These are phyloP conservation scores for Panaeolus papilionaceus DNA, from an alignment of 768 basidiomycete species.

Conservation along the genomic window DNA sequence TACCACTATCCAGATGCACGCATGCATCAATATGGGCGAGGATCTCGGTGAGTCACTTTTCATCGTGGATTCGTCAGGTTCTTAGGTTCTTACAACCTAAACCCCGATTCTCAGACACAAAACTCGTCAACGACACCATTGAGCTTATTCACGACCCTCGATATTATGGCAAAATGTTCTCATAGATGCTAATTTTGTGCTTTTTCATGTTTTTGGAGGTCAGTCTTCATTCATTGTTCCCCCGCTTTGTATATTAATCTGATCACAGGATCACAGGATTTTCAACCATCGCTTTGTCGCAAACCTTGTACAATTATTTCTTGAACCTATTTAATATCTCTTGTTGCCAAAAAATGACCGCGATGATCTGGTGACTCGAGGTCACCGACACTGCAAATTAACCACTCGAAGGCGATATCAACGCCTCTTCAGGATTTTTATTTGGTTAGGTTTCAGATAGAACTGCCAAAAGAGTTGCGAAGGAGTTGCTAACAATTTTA, in stretches of 20 bases:
- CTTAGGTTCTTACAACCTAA: not conserved
- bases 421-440: not conserved
- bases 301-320: conserved; percentile 2
- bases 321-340: not conserved
- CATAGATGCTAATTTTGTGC: conserved; percentile 1
- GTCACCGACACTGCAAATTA: too few relatives aligned
- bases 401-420: too few relatives aligned
- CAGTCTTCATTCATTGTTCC: not conserved
- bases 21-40: conserved; percentile 60
- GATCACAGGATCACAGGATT: not conserved
- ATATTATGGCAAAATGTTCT: conserved; percentile 57
- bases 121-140: conserved; percentile 65
- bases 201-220: conserved; percentile 6
- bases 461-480: not conserved
- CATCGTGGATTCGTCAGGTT: conserved; percentile 16
- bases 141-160: conserved; percentile 66
- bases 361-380: not conserved
- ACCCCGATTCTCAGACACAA: conserved; percentile 49
- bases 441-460: not conserved
- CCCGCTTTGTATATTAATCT: not conserved
- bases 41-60: conserved; percentile 58
- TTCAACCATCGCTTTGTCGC: conserved; percentile 3
- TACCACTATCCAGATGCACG: conserved; percentile 62
- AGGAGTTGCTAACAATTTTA: not conserved
- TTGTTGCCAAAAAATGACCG: not conserved